Percentiles rank a stretch among this genome's conserved stretches.
These are phyloP conservation scores for Alternaria gansuensis DNA, from an alignment of 2,329 filamentous ascomycete species.

Conservation along the genomic window DNA sequence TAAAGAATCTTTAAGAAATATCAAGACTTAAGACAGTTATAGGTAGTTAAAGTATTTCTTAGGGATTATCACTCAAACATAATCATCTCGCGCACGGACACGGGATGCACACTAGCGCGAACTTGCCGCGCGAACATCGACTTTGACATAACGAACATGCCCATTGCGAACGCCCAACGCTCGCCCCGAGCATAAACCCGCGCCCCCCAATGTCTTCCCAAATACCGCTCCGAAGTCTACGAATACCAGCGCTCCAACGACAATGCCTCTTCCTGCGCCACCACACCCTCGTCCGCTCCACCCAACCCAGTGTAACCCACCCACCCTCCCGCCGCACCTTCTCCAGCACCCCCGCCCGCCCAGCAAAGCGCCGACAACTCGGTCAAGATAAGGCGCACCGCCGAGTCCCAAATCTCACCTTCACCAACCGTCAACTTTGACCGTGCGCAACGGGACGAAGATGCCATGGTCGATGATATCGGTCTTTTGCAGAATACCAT, in stretches of 20 bases:
- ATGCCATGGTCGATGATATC: slow-evolving; percentile 34
- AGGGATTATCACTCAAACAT: too few relatives aligned
- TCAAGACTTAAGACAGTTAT: too few relatives aligned
- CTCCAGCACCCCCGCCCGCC: slow-evolving; percentile 34
- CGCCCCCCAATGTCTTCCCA: slow-evolving; percentile 27
- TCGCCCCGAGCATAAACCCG: slow-evolving; percentile 10
- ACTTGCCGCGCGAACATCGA: slow-evolving; percentile 17
- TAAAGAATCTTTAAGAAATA: too few relatives aligned
- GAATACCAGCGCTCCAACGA: slow-evolving; percentile 35
- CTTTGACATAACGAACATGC: slow-evolving; percentile 21
- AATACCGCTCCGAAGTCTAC: slow-evolving; percentile 35
- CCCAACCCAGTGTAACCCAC: slow-evolving; percentile 14
- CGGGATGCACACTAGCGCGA: slow-evolving; percentile 21
- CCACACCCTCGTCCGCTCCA: slow-evolving; percentile 14
- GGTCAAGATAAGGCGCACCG: slow-evolving; percentile 22
- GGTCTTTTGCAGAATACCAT: slow-evolving; percentile 36
- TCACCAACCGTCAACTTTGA: slow-evolving; percentile 23
- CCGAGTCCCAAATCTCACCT: slow-evolving; percentile 11
- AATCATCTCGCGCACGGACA: too few relatives aligned
- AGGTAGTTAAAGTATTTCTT: too few relatives aligned
- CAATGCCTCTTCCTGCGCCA: slow-evolving; percentile 41
- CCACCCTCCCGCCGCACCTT: slow-evolving; percentile 29
- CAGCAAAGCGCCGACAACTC: slow-evolving; percentile 16
- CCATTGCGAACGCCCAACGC: slow-evolving; percentile 18
- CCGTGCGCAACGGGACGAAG: slow-evolving; percentile 14